A percentile compares a stretch with the other conserved stretches of the same genome.
These are phyloP conservation scores for Podospora pseudocomata DNA, from an alignment of 495 filamentous ascomycete species.

Conservation along the genomic window DNA sequence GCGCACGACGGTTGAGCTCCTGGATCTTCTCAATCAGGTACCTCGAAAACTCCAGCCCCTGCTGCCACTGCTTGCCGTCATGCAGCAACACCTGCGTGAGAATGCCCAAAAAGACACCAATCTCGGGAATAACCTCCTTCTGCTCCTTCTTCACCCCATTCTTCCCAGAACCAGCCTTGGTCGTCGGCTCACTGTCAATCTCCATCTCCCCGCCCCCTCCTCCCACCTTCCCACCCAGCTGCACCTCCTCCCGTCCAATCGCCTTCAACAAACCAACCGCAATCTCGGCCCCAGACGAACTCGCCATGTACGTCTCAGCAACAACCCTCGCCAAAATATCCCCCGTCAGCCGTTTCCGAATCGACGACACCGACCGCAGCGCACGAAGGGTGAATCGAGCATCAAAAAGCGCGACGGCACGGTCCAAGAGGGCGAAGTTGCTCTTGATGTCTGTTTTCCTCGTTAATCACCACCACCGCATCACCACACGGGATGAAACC, in stretches of 20 bases:
- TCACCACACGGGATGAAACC: conserved; percentile 11
- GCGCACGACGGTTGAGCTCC: conserved; percentile 82
- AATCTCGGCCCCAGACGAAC: conserved; percentile 52
- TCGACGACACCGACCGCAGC: conserved; percentile 88
- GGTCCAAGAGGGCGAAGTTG: conserved; percentile 87
- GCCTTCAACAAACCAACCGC: conserved; percentile 67
- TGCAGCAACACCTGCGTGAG: conserved; percentile 85
- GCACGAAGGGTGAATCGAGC: conserved; percentile 90
- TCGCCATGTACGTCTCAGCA: conserved; percentile 67
- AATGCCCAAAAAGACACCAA: conserved; percentile 88
- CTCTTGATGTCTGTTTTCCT: conserved; percentile 72
- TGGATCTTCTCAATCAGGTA: conserved; percentile 80
- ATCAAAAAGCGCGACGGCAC: conserved; percentile 90
- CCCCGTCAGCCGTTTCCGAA: conserved; percentile 83
- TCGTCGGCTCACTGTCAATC: conserved; percentile 57
- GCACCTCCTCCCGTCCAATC: conserved; percentile 59
- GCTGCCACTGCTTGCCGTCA: conserved; percentile 73
- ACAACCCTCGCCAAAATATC: conserved; percentile 79
- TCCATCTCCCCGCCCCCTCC: conserved; percentile 63
- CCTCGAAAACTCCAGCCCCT: conserved; percentile 77
- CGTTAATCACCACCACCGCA: conserved; percentile 16
- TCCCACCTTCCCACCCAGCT: conserved; percentile 51
- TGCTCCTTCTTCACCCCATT: conserved; percentile 53
- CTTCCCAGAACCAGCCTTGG: conserved; percentile 38
- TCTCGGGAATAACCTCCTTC: conserved; percentile 81